phyloP scores from a whole-genome alignment of 2,329 filamentous ascomycete species.

The Phaeosphaeriaceae sp. region DNA sequence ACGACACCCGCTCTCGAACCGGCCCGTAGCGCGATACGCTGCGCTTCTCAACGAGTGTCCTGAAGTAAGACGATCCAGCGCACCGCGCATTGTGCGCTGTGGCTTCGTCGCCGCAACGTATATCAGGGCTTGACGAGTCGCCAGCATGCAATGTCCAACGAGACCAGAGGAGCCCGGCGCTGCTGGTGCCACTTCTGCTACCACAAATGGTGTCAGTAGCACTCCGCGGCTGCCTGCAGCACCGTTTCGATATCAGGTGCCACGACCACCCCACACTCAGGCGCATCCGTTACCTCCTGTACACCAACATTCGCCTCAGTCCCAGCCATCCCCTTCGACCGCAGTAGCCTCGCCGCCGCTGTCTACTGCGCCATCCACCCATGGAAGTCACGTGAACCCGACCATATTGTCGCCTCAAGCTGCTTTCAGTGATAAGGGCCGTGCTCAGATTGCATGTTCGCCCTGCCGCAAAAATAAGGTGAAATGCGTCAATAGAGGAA shows the following conservation, averaged over 20 bases:
- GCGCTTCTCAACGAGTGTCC: background rate
- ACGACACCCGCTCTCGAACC: conserved; percentile 3
- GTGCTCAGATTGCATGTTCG: conserved; percentile 80
- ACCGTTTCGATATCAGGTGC: conserved; percentile 19
- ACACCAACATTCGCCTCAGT: conserved; percentile 28
- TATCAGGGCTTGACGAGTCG: conserved; percentile 14
- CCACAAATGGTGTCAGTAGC: conserved; percentile 27
- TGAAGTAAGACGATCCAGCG: background rate
- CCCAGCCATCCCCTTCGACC: conserved; percentile 36
- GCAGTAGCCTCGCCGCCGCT: conserved; percentile 38
- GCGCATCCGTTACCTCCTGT: conserved; percentile 26
- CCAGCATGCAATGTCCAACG: conserved; percentile 39
- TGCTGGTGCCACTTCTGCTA: conserved; percentile 29
- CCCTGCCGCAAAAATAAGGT: conserved; percentile 82
- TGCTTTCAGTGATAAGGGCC: conserved; percentile 55
- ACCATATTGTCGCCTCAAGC: conserved; percentile 32
- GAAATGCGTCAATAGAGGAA: conserved; percentile 81
- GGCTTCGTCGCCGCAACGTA: background rate
- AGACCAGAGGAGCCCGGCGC: conserved; percentile 28
- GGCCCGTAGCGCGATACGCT: background rate
- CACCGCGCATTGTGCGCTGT: background rate
- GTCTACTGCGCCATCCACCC: conserved; percentile 30
- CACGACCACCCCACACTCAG: conserved; percentile 2
- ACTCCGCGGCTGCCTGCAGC: conserved; percentile 27
- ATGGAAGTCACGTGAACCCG: conserved; percentile 28